Conservation (phyloP, 371 early-diverging fungal genomes). For the Circinella umbellata region DNA sequence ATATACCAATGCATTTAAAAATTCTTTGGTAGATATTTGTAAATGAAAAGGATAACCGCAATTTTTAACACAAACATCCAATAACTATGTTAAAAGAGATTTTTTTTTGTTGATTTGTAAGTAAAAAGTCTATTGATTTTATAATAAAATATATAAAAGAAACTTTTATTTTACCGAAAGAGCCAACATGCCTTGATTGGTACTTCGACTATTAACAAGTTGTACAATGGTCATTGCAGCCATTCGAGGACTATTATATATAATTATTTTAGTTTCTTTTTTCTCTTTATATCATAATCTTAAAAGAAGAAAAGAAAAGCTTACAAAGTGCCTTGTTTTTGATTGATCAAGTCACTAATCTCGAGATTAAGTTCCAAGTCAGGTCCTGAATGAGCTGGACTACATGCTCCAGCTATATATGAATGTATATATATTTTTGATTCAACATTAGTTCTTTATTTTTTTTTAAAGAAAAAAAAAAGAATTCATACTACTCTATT, state of each 20-base stretch:
- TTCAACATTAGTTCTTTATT: not conserved
- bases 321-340: slow-evolving; percentile 84
- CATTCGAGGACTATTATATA: slow-evolving; percentile 76
- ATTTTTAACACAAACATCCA: slow-evolving; percentile 97
- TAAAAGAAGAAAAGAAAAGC: slow-evolving; percentile 20
- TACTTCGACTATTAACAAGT: slow-evolving; percentile 77
- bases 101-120: too few species aligned
- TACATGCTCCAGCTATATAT: slow-evolving; percentile 85
- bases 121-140: too few species aligned
- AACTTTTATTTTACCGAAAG: slow-evolving; percentile 56
- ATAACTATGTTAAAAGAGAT: too few species aligned
- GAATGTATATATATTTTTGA: too few species aligned
- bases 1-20: slow-evolving; percentile 94
- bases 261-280: not conserved
- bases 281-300: not conserved
- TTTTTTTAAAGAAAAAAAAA: not conserved
- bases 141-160: not conserved
- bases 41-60: slow-evolving; percentile 97
- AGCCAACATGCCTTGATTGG: slow-evolving; percentile 77
- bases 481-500: not conserved
- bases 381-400: slow-evolving; percentile 70
- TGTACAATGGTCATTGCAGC: slow-evolving; percentile 85
- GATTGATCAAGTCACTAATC: slow-evolving; percentile 92
- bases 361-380: slow-evolving; percentile 90
- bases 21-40: slow-evolving; percentile 94